Conservation (phyloP, 2,329 filamentous ascomycete genomes). For the Verticillium klebahnii region DNA sequence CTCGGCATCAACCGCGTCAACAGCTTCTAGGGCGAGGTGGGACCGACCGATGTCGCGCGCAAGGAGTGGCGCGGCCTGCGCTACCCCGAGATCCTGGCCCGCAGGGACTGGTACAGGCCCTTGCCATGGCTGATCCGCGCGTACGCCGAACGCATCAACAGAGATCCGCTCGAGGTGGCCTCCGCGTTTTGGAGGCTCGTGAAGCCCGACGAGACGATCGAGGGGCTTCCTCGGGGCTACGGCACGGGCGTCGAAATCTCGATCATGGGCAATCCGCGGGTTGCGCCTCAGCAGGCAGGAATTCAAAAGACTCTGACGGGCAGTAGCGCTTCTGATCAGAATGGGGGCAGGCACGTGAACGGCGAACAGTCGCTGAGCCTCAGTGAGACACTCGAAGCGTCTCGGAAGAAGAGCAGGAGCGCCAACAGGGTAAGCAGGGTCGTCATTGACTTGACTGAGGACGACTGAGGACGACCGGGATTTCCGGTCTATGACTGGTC, state of each 20-base stretch:
- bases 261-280: not conserved
- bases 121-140: not conserved
- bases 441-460: not conserved
- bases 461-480: not conserved
- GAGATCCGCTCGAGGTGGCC: not conserved
- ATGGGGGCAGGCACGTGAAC: not conserved
- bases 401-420: not conserved
- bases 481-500: not conserved
- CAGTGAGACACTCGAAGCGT: not conserved
- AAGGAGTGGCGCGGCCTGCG: not conserved
- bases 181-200: not conserved
- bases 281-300: not conserved
- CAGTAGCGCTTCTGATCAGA: too few relatives aligned
- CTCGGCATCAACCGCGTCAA: not conserved
- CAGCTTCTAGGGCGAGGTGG: constrained; percentile 2
- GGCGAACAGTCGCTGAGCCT: not conserved
- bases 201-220: not conserved
- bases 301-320: too few relatives aligned
- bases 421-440: not conserved
- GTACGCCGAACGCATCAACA: constrained; percentile 17
- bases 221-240: not conserved
- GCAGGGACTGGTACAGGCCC: not conserved
- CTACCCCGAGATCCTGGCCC: not conserved
- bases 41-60: not conserved
- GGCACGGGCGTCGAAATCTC: not conserved